phyloP scores from a whole-genome alignment of 2,329 filamentous ascomycete species.

The Paraconiothyrium brasiliense region DNA sequence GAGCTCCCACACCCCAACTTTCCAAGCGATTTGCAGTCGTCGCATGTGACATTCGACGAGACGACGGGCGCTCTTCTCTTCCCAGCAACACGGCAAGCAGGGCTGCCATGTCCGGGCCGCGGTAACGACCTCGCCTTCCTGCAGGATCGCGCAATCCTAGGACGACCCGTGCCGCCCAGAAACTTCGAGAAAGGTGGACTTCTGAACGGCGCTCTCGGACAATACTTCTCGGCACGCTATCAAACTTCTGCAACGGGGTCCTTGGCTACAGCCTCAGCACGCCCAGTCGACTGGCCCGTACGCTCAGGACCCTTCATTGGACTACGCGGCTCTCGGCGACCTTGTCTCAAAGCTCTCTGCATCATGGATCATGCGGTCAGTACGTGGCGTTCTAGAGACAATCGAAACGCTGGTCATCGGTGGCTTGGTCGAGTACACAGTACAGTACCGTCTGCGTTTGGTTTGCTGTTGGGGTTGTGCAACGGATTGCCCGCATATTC shows the following conservation, averaged over 20 bases:
- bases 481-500: background rate
- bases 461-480: background rate
- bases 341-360: background rate
- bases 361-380: constrained; percentile 10
- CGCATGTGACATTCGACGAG: background rate
- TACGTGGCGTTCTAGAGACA: constrained; percentile 3
- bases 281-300: constrained; percentile 5
- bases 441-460: background rate
- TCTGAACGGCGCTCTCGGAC: background rate
- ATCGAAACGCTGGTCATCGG: background rate
- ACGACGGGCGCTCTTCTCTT: background rate
- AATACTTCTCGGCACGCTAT: background rate
- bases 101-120: background rate
- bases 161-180: background rate
- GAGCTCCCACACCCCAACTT: background rate
- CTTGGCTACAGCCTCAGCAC: constrained; percentile 1
- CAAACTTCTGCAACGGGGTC: background rate
- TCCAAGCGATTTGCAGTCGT: background rate
- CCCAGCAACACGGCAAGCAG: background rate
- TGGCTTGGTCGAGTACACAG: background rate
- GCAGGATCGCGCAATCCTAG: background rate
- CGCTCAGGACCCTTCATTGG: background rate
- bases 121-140: background rate
- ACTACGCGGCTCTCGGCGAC: constrained; percentile 1
- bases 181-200: background rate